Conservation (phyloP, 441 rosid genomes). For the Populus hybrid region DNA sequence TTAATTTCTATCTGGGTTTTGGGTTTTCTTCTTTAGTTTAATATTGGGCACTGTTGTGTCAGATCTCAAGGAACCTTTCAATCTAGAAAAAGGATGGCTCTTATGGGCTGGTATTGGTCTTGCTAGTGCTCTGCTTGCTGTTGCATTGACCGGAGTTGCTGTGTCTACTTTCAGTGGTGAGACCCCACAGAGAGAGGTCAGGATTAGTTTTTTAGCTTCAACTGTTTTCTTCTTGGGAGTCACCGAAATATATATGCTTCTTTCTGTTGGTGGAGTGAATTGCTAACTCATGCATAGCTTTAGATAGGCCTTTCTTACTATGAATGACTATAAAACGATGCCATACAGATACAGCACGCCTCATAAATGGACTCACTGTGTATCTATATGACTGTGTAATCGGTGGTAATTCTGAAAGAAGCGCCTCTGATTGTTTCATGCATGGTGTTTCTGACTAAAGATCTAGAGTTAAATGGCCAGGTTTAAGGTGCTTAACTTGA, state of each 20-base stretch:
- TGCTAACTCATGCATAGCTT: too few species aligned
- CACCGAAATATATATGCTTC: neutral
- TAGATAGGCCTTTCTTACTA: neutral
- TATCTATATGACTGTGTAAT: neutral
- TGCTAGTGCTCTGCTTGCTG: constrained; percentile 40
- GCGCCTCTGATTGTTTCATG: neutral
- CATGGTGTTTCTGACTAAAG: neutral
- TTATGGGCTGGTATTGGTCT: constrained; percentile 67
- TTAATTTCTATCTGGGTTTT: neutral
- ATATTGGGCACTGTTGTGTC: constrained; percentile 20
- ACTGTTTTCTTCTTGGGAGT: neutral
- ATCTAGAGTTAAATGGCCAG: neutral
- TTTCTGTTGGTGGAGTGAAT: too few species aligned
- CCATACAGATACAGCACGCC: neutral
- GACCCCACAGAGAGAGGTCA: constrained; percentile 62
- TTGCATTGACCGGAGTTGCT: constrained; percentile 45
- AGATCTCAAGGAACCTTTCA: constrained; percentile 72
- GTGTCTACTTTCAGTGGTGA: constrained; percentile 48
- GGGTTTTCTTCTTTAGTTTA: neutral
- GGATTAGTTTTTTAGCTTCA: constrained; percentile 18
- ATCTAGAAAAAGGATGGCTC: constrained; percentile 59
- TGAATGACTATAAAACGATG: neutral
- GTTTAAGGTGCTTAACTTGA: neutral
- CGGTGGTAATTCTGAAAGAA: neutral
- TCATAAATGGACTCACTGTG: neutral